phyloP scores from a whole-genome alignment of 306 rosid species.

The Ormosia emarginata region DNA sequence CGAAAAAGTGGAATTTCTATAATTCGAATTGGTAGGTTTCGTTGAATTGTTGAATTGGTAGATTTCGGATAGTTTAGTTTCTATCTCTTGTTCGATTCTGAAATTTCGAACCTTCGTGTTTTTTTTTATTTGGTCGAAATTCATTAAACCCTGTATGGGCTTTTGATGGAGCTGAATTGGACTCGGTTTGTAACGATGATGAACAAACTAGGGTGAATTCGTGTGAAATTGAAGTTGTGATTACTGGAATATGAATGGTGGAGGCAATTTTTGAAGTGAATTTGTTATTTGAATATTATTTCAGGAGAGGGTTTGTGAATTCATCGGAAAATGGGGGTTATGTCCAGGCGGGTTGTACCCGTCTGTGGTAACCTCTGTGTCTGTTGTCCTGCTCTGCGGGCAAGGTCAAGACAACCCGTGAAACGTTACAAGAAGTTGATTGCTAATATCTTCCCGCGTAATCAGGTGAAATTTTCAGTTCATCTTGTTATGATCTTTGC shows the following conservation, averaged over 20 bases:
- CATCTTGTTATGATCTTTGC: neutral
- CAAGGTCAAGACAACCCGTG: constrained; percentile 94
- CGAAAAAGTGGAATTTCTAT: neutral
- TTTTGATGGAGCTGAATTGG: constrained; percentile 23
- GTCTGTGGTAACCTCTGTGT: constrained; percentile 98
- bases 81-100: neutral
- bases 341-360: constrained; percentile 98
- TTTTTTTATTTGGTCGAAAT: neutral
- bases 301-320: constrained; percentile 41
- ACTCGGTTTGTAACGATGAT: constrained; percentile 1
- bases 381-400: constrained; percentile 91
- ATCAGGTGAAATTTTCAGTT: constrained; percentile 60
- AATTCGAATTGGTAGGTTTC: constrained; percentile 27
- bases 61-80: neutral
- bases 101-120: neutral
- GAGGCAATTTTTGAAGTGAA: constrained; percentile 4
- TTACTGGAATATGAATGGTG: neutral
- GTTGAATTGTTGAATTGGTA: neutral
- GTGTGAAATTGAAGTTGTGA: constrained; percentile 13
- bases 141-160: constrained; percentile 2
- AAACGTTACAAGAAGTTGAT: constrained; percentile 96
- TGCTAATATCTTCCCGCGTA: constrained; percentile 68
- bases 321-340: constrained; percentile 81
- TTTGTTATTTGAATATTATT: constrained; percentile 1
- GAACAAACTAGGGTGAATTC: neutral